Conservation (phyloP, 352 stramenopile genomes). For the Pythium aquatile region DNA sequence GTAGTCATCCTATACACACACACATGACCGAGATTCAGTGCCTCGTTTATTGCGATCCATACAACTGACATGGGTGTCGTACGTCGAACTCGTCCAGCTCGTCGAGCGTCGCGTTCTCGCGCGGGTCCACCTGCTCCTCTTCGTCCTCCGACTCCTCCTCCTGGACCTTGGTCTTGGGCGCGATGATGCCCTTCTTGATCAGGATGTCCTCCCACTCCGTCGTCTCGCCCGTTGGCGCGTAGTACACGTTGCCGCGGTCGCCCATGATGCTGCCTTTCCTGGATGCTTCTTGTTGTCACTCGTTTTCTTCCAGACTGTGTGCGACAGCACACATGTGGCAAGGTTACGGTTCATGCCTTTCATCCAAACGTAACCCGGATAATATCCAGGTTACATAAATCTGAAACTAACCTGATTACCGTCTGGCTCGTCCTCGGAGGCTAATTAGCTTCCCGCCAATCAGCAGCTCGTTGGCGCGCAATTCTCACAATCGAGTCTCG, state of each 20-base stretch:
- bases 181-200: slow-evolving; percentile 86
- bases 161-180: slow-evolving; percentile 85
- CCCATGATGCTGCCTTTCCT: slow-evolving; percentile 34
- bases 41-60: background rate
- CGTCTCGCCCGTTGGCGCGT: slow-evolving; percentile 86
- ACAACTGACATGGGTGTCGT: slow-evolving; percentile 1
- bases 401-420: background rate
- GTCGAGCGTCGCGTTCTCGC: slow-evolving; percentile 78
- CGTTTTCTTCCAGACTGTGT: slow-evolving; percentile 5
- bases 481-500: background rate
- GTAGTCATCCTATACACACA: slow-evolving; percentile 60
- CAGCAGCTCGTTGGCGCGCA: slow-evolving; percentile 4
- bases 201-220: slow-evolving; percentile 91
- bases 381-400: slow-evolving; percentile 8
- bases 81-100: slow-evolving; percentile 85
- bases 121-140: slow-evolving; percentile 68
- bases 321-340: background rate
- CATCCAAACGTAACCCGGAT: background rate
- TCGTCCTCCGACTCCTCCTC: slow-evolving; percentile 68
- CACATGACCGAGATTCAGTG: background rate
- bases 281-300: background rate
- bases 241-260: slow-evolving; percentile 81
- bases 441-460: slow-evolving; percentile 7
- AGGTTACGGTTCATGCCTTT: slow-evolving; percentile 1
- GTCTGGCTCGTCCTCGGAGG: background rate